Evolutionary conservation across 2,329 filamentous ascomycete genomes (phyloP), one percentile per base, ranked within the genome.

Genomic region (Fusarium irregulare): DNA sequence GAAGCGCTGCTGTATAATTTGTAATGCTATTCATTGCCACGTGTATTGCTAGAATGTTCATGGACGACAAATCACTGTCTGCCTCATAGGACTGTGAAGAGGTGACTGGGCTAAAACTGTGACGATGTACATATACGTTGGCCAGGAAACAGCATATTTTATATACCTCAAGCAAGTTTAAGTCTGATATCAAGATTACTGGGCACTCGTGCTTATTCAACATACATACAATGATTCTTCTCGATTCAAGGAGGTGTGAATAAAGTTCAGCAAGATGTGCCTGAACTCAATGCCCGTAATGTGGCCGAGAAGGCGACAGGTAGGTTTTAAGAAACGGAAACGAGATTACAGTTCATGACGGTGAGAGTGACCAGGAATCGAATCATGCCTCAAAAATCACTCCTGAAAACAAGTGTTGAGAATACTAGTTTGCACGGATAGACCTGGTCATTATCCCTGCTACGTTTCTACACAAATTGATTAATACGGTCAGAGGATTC

Each of bases 271-370:
- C 16, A 13, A 32, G 16, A 34, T 41, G 27, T 42, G 21, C 34
- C 56, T 46, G 18, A 32, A 46, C 56, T 46, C 16, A 45, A 41
- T 46, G 32, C 32, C 34, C 32, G 45, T 32, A 59, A 14, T 34
- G 44, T 28, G 9, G 25, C 44, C 23, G 23, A 41, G 18, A 27
- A 41, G 21, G 11, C 23, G 32, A 20, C 34, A 34, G 20, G 23
- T 60, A 46, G 34, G 32, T 34, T 53, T n/a, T 11, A 34, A 32
- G 16, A 46, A 14, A 49, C 14, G 16, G 50, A 23, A 60, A 34
- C 34, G 37, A 66, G 28, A 65, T 65, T 48, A 44, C 56, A 34
- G 40, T 27, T 54, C 20, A 41, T 34, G 27, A 48, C n/a, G 40
- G 25, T 41, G 16, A 59, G 46, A 23, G 13, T 27, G 21, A 50